phyloP scores from a whole-genome alignment of 2,329 filamentous ascomycete genomes.

The Neurospora sp. region DNA sequence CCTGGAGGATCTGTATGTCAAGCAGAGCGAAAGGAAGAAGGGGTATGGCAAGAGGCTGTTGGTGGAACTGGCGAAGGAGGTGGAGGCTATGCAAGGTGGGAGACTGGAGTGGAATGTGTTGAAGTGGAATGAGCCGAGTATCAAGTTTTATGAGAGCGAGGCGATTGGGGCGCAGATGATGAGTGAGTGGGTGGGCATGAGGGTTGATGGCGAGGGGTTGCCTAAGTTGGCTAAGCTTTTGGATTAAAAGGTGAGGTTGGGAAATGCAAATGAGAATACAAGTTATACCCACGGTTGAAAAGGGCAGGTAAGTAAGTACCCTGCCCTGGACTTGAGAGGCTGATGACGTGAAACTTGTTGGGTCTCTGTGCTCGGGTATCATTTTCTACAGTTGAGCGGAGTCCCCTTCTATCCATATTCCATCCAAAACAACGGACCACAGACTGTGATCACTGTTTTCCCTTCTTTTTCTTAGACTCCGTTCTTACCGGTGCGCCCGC shows the following conservation, averaged over 20 bases:
- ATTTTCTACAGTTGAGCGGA: not conserved
- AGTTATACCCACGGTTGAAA: not conserved
- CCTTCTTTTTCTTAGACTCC: slow-evolving; percentile 1
- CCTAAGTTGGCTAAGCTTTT: slow-evolving; percentile 44
- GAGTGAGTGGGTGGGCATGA: slow-evolving; percentile 66
- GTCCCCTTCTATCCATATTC: not conserved
- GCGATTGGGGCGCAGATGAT: slow-evolving; percentile 53
- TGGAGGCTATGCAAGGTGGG: slow-evolving; percentile 58
- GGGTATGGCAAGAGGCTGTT: slow-evolving; percentile 75
- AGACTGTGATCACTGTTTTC: not conserved
- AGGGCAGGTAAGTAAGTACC: too few species aligned
- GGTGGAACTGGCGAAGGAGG: slow-evolving; percentile 67
- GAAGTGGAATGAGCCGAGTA: slow-evolving; percentile 86
- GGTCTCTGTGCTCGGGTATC: not conserved
- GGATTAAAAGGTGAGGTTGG: slow-evolving; percentile 16
- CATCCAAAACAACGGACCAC: not conserved
- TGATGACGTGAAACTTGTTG: too few species aligned
- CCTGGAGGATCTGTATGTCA: slow-evolving; percentile 86
- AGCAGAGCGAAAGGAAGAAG: slow-evolving; percentile 55
- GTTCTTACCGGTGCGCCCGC: slow-evolving; percentile 30
- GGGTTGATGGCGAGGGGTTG: slow-evolving; percentile 59
- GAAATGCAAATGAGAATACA: not conserved
- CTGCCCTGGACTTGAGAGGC: too few species aligned
- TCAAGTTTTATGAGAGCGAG: slow-evolving; percentile 66
- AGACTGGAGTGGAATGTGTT: slow-evolving; percentile 85